These are phyloP conservation scores for Bifiguratus adelaidae DNA, from an alignment of 192 early-diverging fungal genomes.

Conservation along the genomic window DNA sequence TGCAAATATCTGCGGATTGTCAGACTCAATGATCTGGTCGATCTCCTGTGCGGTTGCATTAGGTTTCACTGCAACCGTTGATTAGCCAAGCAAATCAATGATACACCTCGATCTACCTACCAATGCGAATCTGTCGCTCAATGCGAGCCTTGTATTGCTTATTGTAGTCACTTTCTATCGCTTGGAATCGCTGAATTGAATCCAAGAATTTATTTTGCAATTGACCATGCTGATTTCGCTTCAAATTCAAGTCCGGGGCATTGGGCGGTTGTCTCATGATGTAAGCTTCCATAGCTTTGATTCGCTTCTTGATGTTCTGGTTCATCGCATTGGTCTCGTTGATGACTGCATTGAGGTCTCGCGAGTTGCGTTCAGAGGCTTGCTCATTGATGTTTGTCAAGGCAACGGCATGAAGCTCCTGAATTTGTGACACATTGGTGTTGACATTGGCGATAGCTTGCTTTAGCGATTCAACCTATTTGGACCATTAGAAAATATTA, in stretches of 20 bases:
- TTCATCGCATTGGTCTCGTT: slow-evolving; percentile 17
- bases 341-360: slow-evolving; percentile 10
- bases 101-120: slow-evolving; percentile 18
- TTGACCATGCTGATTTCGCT: slow-evolving; percentile 20
- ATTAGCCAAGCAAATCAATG: background rate
- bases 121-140: slow-evolving; percentile 78
- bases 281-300: slow-evolving; percentile 30
- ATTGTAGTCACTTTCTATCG: slow-evolving; percentile 68
- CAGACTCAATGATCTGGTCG: slow-evolving; percentile 58
- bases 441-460: slow-evolving; percentile 14
- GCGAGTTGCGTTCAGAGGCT: slow-evolving; percentile 15
- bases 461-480: slow-evolving; percentile 21
- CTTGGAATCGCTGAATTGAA: slow-evolving; percentile 65
- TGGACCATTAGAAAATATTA: background rate
- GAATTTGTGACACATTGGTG: slow-evolving; percentile 17
- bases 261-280: slow-evolving; percentile 18
- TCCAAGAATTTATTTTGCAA: slow-evolving; percentile 53
- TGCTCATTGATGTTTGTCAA: slow-evolving; percentile 21
- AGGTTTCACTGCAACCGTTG: slow-evolving; percentile 53
- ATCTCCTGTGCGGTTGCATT: slow-evolving; percentile 68
- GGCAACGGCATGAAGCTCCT: slow-evolving; percentile 19
- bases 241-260: slow-evolving; percentile 8
- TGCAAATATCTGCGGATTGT: slow-evolving; percentile 70
- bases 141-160: slow-evolving; percentile 75
- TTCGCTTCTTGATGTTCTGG: slow-evolving; percentile 32